Percentiles rank a stretch among this genome's conserved stretches.
phyloP scores from a whole-genome alignment of 306 rosid species.

The Quercus engelmannii region DNA sequence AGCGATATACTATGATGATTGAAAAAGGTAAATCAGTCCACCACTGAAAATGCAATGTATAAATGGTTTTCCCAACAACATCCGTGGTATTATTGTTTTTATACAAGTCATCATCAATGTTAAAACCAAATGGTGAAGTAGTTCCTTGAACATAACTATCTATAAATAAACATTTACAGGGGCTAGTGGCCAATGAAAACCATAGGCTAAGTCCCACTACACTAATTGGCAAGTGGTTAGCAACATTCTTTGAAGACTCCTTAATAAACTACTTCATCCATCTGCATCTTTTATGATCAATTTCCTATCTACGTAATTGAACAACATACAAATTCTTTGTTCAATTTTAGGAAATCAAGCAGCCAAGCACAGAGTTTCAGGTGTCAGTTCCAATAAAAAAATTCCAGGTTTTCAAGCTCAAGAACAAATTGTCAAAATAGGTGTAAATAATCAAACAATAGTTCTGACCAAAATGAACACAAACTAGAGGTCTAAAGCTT shows the following conservation, averaged over 20 bases:
- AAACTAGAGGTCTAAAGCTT: background rate
- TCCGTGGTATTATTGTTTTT: background rate
- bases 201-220: background rate
- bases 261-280: background rate
- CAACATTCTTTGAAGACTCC: too few relatives aligned
- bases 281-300: background rate
- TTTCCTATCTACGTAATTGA: background rate
- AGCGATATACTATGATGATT: too few relatives aligned
- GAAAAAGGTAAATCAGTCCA: too few relatives aligned
- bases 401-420: background rate
- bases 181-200: background rate
- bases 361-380: background rate
- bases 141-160: background rate
- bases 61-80: too few relatives aligned
- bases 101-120: slow-evolving; percentile 42
- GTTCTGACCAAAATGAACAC: background rate
- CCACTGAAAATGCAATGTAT: too few relatives aligned
- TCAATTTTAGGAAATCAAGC: background rate
- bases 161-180: background rate
- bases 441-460: background rate
- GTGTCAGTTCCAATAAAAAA: background rate
- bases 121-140: slow-evolving; percentile 17
- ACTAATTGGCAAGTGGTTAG: background rate
- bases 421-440: background rate
- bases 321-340: background rate